A percentile compares a stretch with the other conserved stretches of the same genome.
These are phyloP conservation scores for Trichoderma koningii DNA, from an alignment of 2,329 filamentous ascomycete species.

Conservation along the genomic window DNA sequence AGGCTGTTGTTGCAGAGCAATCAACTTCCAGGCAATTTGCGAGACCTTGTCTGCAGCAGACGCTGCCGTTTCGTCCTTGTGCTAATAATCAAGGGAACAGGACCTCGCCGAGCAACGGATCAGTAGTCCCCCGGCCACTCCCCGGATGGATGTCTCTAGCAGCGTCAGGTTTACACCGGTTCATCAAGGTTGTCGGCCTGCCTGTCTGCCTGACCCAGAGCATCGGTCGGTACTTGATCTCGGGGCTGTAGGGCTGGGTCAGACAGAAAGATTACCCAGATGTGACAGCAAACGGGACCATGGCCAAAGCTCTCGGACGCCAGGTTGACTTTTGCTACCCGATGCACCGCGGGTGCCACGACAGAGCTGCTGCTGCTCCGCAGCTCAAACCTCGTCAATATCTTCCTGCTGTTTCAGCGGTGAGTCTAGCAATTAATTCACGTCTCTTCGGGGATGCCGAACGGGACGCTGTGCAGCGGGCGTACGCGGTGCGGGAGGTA, in stretches of 20 bases:
- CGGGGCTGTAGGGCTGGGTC: conserved; percentile 26
- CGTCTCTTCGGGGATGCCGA: conserved; percentile 27
- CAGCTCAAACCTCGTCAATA: conserved; percentile 6
- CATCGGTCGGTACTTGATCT: conserved; percentile 22
- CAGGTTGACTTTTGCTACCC: conserved; percentile 18
- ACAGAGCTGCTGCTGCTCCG: conserved; percentile 16
- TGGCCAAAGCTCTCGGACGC: conserved; percentile 16
- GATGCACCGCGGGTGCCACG: conserved; percentile 20
- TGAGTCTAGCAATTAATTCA: conserved; percentile 28
- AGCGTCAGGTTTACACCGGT: conserved; percentile 25
- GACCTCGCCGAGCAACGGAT: conserved; percentile 1
- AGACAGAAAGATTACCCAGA: conserved; percentile 12
- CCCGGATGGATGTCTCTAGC: background rate
- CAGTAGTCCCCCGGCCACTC: background rate
- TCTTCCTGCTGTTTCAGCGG: conserved; percentile 25
- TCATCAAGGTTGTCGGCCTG: conserved; percentile 4
- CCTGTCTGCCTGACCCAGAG: conserved; percentile 25
- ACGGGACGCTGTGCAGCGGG: conserved; percentile 28
- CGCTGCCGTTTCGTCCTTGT: background rate
- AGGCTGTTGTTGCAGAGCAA: background rate
- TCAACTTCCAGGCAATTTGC: background rate
- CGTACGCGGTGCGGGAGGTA: conserved; percentile 25
- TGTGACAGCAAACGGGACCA: conserved; percentile 13
- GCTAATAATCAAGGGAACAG: background rate
- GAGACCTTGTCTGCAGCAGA: background rate